Conservation (phyloP, 2,329 filamentous ascomycete genomes). For the Fusarium chaquense region DNA sequence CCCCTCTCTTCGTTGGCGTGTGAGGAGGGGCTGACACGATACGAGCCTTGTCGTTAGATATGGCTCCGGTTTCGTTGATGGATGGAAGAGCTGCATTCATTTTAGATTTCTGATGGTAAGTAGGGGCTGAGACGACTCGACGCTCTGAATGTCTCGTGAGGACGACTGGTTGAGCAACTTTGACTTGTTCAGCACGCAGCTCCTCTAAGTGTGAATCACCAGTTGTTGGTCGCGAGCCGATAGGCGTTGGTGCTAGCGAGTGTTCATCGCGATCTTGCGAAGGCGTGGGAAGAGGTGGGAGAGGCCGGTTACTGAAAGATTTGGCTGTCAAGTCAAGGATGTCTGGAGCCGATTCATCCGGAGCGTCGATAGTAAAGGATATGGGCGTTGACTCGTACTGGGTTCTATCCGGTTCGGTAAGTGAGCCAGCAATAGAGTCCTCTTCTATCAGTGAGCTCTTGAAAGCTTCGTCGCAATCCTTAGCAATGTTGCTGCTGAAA, state of each 20-base stretch:
- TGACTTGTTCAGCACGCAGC: slow-evolving; percentile 43
- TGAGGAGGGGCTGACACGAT: slow-evolving; percentile 62
- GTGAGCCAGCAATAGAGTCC: slow-evolving; percentile 52
- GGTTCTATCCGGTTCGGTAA: slow-evolving; percentile 50
- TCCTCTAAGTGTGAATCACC: slow-evolving; percentile 45
- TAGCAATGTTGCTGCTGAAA: slow-evolving; percentile 85
- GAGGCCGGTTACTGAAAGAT: slow-evolving; percentile 62
- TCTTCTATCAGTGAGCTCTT: slow-evolving; percentile 70
- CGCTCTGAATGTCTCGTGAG: slow-evolving; percentile 56
- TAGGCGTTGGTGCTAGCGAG: slow-evolving; percentile 33
- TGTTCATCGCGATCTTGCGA: slow-evolving; percentile 35
- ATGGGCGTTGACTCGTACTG: slow-evolving; percentile 57
- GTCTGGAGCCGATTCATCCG: slow-evolving; percentile 42
- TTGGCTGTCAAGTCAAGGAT: slow-evolving; percentile 41
- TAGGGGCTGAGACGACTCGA: slow-evolving; percentile 65
- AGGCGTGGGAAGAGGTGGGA: slow-evolving; percentile 62
- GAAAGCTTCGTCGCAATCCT: slow-evolving; percentile 93
- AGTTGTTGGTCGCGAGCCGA: slow-evolving; percentile 43
- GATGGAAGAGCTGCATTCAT: slow-evolving; percentile 59
- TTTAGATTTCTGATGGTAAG: slow-evolving; percentile 57
- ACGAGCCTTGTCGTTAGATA: slow-evolving; percentile 54
- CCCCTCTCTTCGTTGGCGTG: slow-evolving; percentile 47
- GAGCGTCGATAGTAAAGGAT: slow-evolving; percentile 56
- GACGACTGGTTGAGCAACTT: slow-evolving; percentile 50
- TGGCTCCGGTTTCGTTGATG: slow-evolving; percentile 59